phyloP scores from a whole-genome alignment of 192 early-diverging fungal species.

The Lunasporangiospora selenospora region DNA sequence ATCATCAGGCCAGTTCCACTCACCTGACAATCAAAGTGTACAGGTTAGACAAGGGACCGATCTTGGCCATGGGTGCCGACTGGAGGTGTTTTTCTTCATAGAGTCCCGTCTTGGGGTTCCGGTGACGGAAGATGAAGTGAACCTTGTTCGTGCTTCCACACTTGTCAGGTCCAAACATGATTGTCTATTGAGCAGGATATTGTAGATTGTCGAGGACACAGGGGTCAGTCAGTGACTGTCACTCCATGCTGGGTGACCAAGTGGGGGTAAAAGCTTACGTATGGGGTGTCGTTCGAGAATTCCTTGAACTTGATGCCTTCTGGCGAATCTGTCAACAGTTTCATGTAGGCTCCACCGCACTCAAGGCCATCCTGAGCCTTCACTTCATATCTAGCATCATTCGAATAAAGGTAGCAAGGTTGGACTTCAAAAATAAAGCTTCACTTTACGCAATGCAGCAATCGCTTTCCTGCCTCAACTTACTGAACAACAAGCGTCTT shows the following conservation, averaged over 20 bases:
- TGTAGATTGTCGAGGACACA: too few relatives aligned
- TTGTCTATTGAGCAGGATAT: constrained; percentile 8
- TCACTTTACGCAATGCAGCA: neutral
- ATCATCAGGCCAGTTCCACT: neutral
- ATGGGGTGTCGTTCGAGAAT: constrained; percentile 84
- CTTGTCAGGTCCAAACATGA: constrained; percentile 94
- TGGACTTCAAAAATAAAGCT: too few relatives aligned
- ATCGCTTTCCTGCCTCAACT: constrained; percentile 14
- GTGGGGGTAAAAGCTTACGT: too few relatives aligned
- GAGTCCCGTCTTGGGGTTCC: constrained; percentile 79
- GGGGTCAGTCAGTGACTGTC: too few relatives aligned
- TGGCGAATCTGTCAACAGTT: constrained; percentile 73
- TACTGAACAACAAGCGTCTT: constrained; percentile 82
- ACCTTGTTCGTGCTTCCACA: constrained; percentile 88
- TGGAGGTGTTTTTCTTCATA: constrained; percentile 87
- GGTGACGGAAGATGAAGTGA: constrained; percentile 93
- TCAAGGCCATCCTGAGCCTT: constrained; percentile 85
- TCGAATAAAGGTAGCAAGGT: too few relatives aligned
- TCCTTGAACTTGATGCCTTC: constrained; percentile 61
- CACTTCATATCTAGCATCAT: constrained; percentile 73
- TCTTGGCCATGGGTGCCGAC: constrained; percentile 66
- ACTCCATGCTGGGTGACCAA: too few relatives aligned
- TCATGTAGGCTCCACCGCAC: constrained; percentile 93
- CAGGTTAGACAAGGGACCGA: constrained; percentile 66
- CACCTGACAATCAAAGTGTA: constrained; percentile 82